Conservation (phyloP, 352 stramenopile genomes). For the Globisporangium acanthophoron region DNA sequence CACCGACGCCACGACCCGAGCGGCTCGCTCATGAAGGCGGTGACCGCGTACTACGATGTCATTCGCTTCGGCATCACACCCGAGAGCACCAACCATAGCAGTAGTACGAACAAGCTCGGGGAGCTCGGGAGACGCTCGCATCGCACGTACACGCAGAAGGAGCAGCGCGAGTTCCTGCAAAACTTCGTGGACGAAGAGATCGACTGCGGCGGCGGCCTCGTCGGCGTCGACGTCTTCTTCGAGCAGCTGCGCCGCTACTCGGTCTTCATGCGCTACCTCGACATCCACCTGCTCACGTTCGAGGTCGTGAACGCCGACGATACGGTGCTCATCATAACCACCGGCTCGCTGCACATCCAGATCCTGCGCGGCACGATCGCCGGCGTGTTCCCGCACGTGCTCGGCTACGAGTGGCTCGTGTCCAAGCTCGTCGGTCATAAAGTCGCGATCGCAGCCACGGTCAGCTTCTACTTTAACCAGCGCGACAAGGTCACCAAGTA, state of each 20-base stretch:
- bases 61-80: slow-evolving; percentile 9
- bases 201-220: slow-evolving; percentile 17
- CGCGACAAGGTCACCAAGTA: slow-evolving; percentile 15
- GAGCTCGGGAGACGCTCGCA: background rate
- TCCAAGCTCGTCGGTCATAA: slow-evolving; percentile 21
- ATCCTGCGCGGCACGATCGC: slow-evolving; percentile 23
- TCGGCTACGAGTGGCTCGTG: slow-evolving; percentile 18
- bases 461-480: slow-evolving; percentile 22
- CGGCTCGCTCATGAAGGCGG: slow-evolving; percentile 8
- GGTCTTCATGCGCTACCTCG: slow-evolving; percentile 19
- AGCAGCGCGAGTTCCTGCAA: slow-evolving; percentile 18
- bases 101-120: background rate
- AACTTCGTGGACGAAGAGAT: slow-evolving; percentile 20
- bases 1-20: slow-evolving; percentile 1
- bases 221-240: slow-evolving; percentile 21
- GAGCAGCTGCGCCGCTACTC: slow-evolving; percentile 26
- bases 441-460: slow-evolving; percentile 1
- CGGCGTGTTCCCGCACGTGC: slow-evolving; percentile 22
- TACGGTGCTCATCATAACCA: slow-evolving; percentile 19
- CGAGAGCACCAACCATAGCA: background rate
- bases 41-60: slow-evolving; percentile 9
- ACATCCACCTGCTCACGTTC: slow-evolving; percentile 16
- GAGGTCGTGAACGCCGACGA: slow-evolving; percentile 17
- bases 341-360: slow-evolving; percentile 18
- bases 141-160: background rate